Base-by-base conservation (phyloP, 2,329 filamentous ascomycete genomes). In the Trichoderma citrinoviride region DNA sequence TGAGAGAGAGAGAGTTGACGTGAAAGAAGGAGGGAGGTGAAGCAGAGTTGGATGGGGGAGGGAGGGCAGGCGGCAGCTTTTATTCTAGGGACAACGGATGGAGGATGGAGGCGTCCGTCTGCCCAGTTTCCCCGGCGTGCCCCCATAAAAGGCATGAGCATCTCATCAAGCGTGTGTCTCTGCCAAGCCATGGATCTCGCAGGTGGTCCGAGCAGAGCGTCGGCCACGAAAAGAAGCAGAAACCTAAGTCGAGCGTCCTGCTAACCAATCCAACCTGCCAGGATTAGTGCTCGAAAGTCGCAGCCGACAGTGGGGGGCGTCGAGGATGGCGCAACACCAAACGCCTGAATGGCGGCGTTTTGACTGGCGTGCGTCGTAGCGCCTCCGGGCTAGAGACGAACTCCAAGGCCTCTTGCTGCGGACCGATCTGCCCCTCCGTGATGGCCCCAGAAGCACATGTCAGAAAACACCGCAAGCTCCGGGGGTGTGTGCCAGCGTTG, bases 371-470 rank as follows among this genome's bases (percentile, higher is more conserved):
- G 33, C 33, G 33, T 14, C 12, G 54, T 50, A 52, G 50, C 50
- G 56, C 64, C 44, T 65, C 41, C 41, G 37, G 25, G 49, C 49
- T 33, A 46, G 44, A 41, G 63, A 64, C 33, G 58, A 56, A 50
- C 57, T 62, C 43, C 55, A 49, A 52, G 54, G 56, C 57, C 43
- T 50, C 21, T 46, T 37, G 33, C 41, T 40, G 58, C 65, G 66
- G 70, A 55, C 69, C 72, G 68, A 68, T 72, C 69, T 66, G 65
- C 65, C 63, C 66, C 66, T 70, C 65, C 61, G 64, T 46, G 23
- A 61, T 65, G 47, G 63, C 55, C 46, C 49, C 64, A 52, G 58
- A 63, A 68, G 66, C 71, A 73, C 70, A 71, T 73, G 70, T 70
- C 70, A 72, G 67, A 70, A 69, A 70, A 65, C 66, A 68, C 50